A percentile compares a stretch with the other conserved stretches of the same genome.
These are phyloP conservation scores for Candida hispaniensis DNA, from an alignment of 805 yeast species.

Conservation along the genomic window DNA sequence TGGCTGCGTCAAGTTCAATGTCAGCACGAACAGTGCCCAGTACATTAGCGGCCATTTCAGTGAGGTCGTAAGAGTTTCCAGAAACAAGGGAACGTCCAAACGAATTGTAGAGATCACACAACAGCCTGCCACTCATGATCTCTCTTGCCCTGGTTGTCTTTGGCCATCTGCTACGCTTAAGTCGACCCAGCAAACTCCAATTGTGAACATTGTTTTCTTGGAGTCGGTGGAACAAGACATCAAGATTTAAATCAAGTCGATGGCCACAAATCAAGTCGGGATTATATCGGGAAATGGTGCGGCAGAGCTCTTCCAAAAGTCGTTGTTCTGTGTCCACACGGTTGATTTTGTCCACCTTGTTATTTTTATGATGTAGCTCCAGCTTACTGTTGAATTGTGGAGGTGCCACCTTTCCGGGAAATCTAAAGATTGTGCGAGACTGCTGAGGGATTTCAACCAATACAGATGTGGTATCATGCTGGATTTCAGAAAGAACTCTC, in stretches of 20 bases:
- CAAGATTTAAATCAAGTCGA: conserved; percentile 67
- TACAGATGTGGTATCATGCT: conserved; percentile 65
- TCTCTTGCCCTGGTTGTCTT: conserved; percentile 45
- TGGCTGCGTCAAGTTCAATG: conserved; percentile 58
- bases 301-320: conserved; percentile 32
- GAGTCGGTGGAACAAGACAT: conserved; percentile 72
- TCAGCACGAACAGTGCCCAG: conserved; percentile 61
- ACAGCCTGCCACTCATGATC: conserved; percentile 69
- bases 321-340: conserved; percentile 8
- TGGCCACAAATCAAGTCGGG: conserved; percentile 92
- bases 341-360: conserved; percentile 31
- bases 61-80: conserved; percentile 85
- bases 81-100: conserved; percentile 87
- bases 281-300: conserved; percentile 72
- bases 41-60: conserved; percentile 80
- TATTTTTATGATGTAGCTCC: conserved; percentile 26
- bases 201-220: conserved; percentile 58
- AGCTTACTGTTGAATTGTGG: conserved; percentile 52
- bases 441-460: conserved; percentile 33
- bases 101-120: conserved; percentile 90
- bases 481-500: conserved; percentile 56
- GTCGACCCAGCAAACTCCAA: conserved; percentile 78
- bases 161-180: conserved; percentile 63
- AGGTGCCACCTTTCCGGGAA: conserved; percentile 55
- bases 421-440: conserved; percentile 61